Base-by-base conservation (phyloP, 2,329 filamentous ascomycete genomes). In the Hyphodiscus sp. region DNA sequence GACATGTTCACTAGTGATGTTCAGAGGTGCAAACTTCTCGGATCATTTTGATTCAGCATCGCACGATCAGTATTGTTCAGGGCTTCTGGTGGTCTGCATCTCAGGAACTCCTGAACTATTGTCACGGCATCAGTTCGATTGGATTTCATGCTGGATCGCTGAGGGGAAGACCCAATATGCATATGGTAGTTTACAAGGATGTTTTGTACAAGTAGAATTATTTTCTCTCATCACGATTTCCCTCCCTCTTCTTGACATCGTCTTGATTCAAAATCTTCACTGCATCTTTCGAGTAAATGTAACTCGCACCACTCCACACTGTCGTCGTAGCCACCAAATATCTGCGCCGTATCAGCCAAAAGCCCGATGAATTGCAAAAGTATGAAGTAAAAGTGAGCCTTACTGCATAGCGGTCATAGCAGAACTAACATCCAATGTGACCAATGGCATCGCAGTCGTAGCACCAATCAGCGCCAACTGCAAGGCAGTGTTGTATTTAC, bases 401-500 rank as follows among this genome's bases (percentile, higher is more conserved):
- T 67, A 87, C 85, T 83, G 87, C 76, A 81, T 76, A 46, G 73
- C 78, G 2, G 75, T 78, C 70, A 87, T 79, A 46, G 80, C 68
- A 43, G 73, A 65, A 52, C 76, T 68, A 64, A 83, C 59, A 70
- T 85, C 76, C 50, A 75, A 70, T n/a, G 81, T 74, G 20, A 95
- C 63, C 13, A 96, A 77, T 0, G 91, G 92, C 43, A 91, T 79
- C 1, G 88, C 83, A 47, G 92, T 90, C 1, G 91, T 91, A 11
- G 86, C 80, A 18, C 91, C 92, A 64, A 99, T 87, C 13, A 99
- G 79, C 4, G 85, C 83, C 19, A 99, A 75, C 69, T 99, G 94
- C 62, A 97, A 73, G 44, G 95, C 91, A 0, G 94, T 99, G 71
- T 99, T 99, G 71, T 91, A 85, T 74, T 95, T 95, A 71, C 86